Conservation (phyloP, 176 grass and related monocot genomes). For the Bothriochloa decipiens region DNA sequence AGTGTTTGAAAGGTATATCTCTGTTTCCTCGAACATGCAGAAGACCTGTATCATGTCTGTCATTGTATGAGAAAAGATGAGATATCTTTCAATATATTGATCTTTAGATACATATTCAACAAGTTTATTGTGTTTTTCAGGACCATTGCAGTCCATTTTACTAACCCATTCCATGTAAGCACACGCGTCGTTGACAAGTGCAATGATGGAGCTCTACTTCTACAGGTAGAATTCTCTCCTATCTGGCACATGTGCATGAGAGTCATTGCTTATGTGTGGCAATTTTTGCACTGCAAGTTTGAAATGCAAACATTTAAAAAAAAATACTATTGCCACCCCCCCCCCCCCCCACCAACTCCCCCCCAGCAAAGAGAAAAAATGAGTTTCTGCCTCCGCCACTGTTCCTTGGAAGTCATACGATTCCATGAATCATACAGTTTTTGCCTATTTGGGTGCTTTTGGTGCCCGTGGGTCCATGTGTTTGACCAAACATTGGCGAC, state of each 20-base stretch:
- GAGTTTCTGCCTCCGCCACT: background rate
- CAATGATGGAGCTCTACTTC: conserved; percentile 86
- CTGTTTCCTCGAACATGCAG: conserved; percentile 13
- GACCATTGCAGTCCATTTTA: conserved; percentile 97
- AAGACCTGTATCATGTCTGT: background rate
- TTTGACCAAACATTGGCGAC: background rate
- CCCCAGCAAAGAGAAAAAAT: background rate
- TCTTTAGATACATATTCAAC: conserved; percentile 7
- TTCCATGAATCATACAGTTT: conserved; percentile 1
- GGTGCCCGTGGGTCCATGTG: background rate
- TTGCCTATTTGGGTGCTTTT: background rate
- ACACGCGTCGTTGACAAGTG: conserved; percentile 79
- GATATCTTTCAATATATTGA: conserved; percentile 1
- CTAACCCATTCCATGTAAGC: conserved; percentile 89
- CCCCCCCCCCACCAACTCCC: background rate
- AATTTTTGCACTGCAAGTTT: background rate
- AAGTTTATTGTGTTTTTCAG: conserved; percentile 55
- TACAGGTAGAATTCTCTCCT: conserved; percentile 67
- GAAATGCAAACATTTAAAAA: background rate
- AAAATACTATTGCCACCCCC: background rate
- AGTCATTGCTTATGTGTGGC: background rate
- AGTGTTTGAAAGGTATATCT: conserved; percentile 89
- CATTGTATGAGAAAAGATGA: conserved; percentile 2
- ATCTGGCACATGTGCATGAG: conserved; percentile 5
- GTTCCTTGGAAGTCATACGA: background rate